Base-by-base conservation (phyloP, 257 asterid genomes). In the Eucommia ulmoides region DNA sequence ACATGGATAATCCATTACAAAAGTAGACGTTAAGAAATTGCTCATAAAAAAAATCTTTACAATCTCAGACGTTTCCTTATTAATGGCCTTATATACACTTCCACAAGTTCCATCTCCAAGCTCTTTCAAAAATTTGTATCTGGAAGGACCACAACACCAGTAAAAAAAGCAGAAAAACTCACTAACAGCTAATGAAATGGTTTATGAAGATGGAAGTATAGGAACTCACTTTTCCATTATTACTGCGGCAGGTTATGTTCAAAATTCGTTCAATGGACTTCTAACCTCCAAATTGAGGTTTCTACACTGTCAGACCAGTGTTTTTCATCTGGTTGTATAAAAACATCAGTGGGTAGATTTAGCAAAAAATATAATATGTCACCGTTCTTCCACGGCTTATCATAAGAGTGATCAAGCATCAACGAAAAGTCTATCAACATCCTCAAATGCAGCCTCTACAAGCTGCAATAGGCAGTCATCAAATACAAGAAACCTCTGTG, bases 51-150 rank as follows among this genome's bases (percentile, higher is more conserved):
- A 3, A 19, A 25, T 24, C 20, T 94, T 80, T 68, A 89, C 97
- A 65, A 80, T 89, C 72, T 89, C 97, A 53, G 74, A 66, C 38
- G 91, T 85, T 71, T 74, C 83, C 29, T 24, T 63, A 62, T 75
- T 89, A 62, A 89, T 56, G 65, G 96, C 97, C 74, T 85, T 82
- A 82, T 72, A 89, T 64, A 89, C 96, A 76, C 63, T 66, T 44
- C 96, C 97, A 52, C 88, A 83, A 45, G 93, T 78, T 61, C 97
- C 97, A 74, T 82, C 83, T 24, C 97, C 97, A 65, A 85, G 81
- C 80, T 82, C 96, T 42, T 63, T 74, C 81, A 84, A 73, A 66
- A 85, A 49, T 67, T 72, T 82, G 61, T 88, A 88, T 68, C 96
- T 88, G 77, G 49, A 65, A 52, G 55, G 22, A 60, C 56, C 68